phyloP scores from a whole-genome alignment of 1,284 basidiomycete species.

The Microbotryum silenes-acaulis region DNA sequence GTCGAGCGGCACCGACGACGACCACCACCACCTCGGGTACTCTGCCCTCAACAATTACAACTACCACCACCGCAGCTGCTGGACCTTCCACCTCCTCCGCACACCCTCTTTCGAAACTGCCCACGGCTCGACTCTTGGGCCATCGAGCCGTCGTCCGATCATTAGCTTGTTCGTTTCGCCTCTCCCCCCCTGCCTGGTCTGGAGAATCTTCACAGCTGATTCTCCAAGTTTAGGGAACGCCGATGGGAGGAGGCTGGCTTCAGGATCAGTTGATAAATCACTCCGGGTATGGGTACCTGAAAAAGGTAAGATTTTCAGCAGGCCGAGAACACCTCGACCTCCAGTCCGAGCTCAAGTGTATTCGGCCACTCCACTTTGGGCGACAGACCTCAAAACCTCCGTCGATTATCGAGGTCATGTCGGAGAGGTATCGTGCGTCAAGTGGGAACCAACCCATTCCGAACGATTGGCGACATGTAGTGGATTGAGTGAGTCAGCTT shows the following conservation, averaged over 20 bases:
- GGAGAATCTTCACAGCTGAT: too few relatives aligned
- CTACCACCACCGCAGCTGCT: too few relatives aligned
- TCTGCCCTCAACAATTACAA: too few relatives aligned
- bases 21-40: too few relatives aligned
- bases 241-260: slow-evolving; percentile 26
- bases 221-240: slow-evolving; percentile 20
- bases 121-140: too few relatives aligned
- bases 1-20: too few relatives aligned
- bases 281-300: slow-evolving; percentile 27
- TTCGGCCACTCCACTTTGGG: rapidly evolving
- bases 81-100: too few relatives aligned
- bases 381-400: slow-evolving; percentile 12
- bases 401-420: slow-evolving; percentile 26
- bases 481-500: background rate
- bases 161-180: too few relatives aligned
- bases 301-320: slow-evolving; percentile 16
- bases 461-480: slow-evolving; percentile 27
- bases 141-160: too few relatives aligned
- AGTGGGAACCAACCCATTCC: slow-evolving; percentile 27
- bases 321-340: background rate
- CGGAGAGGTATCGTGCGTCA: slow-evolving; percentile 21
- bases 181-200: too few relatives aligned
- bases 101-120: too few relatives aligned
- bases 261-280: slow-evolving; percentile 16
- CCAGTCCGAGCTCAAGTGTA: background rate